These are phyloP conservation scores for Cladosporium phlei DNA, from an alignment of 2,329 filamentous ascomycete genomes.

Conservation along the genomic window DNA sequence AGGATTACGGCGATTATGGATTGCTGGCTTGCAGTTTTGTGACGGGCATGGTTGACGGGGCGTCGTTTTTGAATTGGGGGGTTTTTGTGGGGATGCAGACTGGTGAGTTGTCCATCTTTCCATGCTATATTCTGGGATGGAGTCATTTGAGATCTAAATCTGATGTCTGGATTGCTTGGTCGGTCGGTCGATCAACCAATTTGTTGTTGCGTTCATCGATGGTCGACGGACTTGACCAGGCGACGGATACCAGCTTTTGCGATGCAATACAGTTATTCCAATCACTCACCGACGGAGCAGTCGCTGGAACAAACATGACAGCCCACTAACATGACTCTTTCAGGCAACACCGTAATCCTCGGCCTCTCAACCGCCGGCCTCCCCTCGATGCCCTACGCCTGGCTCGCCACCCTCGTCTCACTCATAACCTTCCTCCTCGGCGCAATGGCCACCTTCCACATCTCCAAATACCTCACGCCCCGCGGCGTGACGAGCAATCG, in stretches of 20 bases:
- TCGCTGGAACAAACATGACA: too few relatives aligned
- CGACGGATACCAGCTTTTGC: too few relatives aligned
- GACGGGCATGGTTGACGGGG: slow-evolving; percentile 46
- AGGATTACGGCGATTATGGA: slow-evolving; percentile 28
- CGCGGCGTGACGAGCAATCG: slow-evolving; percentile 30
- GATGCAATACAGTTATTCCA: too few relatives aligned
- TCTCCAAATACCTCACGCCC: slow-evolving; percentile 37
- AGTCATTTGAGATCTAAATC: too few relatives aligned
- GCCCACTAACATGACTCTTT: slow-evolving; percentile 3
- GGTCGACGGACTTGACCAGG: too few relatives aligned
- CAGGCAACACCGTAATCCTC: slow-evolving; percentile 60
- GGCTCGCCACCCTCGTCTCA: slow-evolving; percentile 51
- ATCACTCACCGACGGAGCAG: too few relatives aligned
- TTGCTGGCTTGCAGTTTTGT: slow-evolving; percentile 42
- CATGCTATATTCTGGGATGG: too few relatives aligned
- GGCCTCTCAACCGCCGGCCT: slow-evolving; percentile 54
- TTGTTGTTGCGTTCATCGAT: too few relatives aligned
- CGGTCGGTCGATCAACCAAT: too few relatives aligned
- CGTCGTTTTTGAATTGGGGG: slow-evolving; percentile 45
- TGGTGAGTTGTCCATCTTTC: slow-evolving; percentile 35
- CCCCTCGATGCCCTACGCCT: slow-evolving; percentile 48
- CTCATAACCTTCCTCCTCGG: slow-evolving; percentile 52
- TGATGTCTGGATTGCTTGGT: too few relatives aligned
- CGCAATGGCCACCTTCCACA: slow-evolving; percentile 42
- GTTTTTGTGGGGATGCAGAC: slow-evolving; percentile 53